Conservation (phyloP, 1,139 yeast species). For the Diutina pseudorugosa region DNA sequence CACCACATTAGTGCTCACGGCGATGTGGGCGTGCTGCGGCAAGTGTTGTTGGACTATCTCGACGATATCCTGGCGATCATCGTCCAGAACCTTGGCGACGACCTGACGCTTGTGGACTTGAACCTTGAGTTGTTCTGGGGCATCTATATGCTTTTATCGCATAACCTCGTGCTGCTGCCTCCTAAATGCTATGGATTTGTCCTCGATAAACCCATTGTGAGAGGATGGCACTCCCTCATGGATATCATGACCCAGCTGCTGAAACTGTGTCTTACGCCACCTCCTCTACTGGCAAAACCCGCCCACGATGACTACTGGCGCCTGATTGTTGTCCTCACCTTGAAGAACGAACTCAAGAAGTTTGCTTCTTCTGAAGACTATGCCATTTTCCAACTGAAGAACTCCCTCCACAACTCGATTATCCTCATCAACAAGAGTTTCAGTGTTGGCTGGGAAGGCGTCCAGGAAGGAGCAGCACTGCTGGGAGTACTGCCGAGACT, state of each 20-base stretch:
- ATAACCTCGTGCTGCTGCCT: constrained; percentile 5
- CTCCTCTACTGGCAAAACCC: background rate
- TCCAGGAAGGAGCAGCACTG: background rate
- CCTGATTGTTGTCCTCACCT: background rate
- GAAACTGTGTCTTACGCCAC: background rate
- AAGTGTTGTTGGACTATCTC: constrained; percentile 29
- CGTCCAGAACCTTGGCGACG: constrained; percentile 9
- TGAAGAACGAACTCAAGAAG: background rate
- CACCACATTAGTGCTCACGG: background rate
- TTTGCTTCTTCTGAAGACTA: background rate
- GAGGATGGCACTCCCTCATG: background rate
- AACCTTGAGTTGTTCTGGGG: constrained; percentile 10
- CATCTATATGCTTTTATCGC: constrained; percentile 7
- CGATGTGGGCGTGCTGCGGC: constrained; percentile 8
- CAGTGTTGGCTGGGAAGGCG: background rate
- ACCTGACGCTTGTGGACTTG: constrained; percentile 12
- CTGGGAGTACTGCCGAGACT: background rate
- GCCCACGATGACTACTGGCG: constrained; percentile 1
- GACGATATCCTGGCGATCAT: constrained; percentile 24
- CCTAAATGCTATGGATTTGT: constrained; percentile 8
- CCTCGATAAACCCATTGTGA: constrained; percentile 2
- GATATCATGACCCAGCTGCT: constrained; percentile 1
- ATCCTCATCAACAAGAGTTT: constrained; percentile 33
- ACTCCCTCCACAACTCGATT: constrained; percentile 34
- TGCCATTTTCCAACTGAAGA: constrained; percentile 23